Conservation (phyloP, 2,329 filamentous ascomycete genomes). For the Talaromyces sp. region DNA sequence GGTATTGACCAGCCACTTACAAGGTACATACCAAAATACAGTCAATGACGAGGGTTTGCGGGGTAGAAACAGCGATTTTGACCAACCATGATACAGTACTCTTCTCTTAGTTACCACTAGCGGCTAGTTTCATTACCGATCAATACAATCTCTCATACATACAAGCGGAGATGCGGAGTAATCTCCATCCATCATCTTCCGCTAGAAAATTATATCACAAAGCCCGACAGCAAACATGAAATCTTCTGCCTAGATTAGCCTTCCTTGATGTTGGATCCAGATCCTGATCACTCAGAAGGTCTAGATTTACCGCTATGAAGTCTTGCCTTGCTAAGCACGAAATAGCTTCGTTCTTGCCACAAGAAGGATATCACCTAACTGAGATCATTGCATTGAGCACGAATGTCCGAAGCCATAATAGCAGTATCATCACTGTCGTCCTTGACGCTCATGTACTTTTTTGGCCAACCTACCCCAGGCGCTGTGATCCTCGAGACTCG, state of each 20-base stretch:
- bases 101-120: background rate
- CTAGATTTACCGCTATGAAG: background rate
- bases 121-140: background rate
- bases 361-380: background rate
- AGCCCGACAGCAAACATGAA: background rate
- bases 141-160: background rate
- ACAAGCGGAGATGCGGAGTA: background rate
- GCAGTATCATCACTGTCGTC: background rate
- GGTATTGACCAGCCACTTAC: slow-evolving; percentile 1
- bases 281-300: background rate
- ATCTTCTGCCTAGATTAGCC: background rate
- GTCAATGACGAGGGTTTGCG: slow-evolving; percentile 5
- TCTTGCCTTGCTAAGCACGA: background rate
- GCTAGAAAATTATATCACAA: too few species aligned
- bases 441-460: background rate
- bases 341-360: background rate
- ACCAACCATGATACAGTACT: background rate
- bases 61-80: background rate
- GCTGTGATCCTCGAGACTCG: background rate
- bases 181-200: background rate
- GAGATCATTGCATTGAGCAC: background rate
- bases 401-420: background rate
- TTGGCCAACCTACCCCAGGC: background rate
- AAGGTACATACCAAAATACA: background rate
- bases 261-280: background rate